Evolutionary conservation across 805 yeast species (phyloP), one percentile per base, ranked within the genome.

Genomic region (Priceomyces fermenticarens): DNA sequence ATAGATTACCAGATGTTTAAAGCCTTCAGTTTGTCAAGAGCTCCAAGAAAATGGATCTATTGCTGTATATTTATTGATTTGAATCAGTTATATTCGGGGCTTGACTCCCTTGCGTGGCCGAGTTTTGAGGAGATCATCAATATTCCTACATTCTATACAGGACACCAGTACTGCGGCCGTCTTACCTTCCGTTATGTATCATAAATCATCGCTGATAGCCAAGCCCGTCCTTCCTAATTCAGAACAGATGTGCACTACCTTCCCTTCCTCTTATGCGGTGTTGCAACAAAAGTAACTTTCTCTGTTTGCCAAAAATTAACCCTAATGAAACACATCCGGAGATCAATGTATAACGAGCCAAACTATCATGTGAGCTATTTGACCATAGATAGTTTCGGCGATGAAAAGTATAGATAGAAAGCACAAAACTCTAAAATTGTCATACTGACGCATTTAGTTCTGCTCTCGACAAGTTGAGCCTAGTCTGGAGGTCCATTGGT

Each of bases 401-500:
- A 20, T 8, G 8, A 20, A 20, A 20, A 20, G 25, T 20, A 20
- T 20, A 20, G 7, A 20, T 20, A 8, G 8, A 20, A 4, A 8
- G 8, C 25, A 8, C 25, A 20, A 20, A 20, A 5, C 25, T 4
- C 25, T 8, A 20, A 20, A 20, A 20, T 5, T 20, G 25, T 5
- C 4, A 20, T 20, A 20, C 25, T 20, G 25, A 20, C 25, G n/a
- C 25, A 8, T 20, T 20, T 20, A 20, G 25, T 20, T 20, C 25
- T 20, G 25, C 46, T 17, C 13, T 43, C 25, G 32, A 43, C 12
- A 32, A 30, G 23, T 35, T 43, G 20, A 20, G 12, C 9, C 23
- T 32, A 14, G 23, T 43, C 8, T 43, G 43, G 46, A 36, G 10
- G 3, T 11, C 14, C n/a, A 39, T 43, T n/a, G 26, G 16, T 14